These are phyloP conservation scores for Falciphora oryzae DNA, from an alignment of 2,329 filamentous ascomycete genomes.

Conservation along the genomic window DNA sequence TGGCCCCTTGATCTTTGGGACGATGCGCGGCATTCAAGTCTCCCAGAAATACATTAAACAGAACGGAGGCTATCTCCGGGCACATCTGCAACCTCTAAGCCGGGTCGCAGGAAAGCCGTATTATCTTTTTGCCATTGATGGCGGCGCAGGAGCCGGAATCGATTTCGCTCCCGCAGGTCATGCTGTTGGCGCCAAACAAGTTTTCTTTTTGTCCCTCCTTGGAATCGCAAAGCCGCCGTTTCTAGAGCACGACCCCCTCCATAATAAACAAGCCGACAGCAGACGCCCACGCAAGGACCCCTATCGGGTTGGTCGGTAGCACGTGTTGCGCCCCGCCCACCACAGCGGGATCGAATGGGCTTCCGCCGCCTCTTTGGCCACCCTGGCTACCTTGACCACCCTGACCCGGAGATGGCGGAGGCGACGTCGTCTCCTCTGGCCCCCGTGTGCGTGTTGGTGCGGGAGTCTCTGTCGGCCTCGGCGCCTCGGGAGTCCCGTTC, in stretches of 20 bases:
- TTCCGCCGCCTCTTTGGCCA: constrained; percentile 13
- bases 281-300: not conserved
- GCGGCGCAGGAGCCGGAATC: not conserved
- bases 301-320: not conserved
- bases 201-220: not conserved
- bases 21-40: not conserved
- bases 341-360: constrained; percentile 13
- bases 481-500: not conserved
- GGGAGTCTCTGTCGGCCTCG: not conserved
- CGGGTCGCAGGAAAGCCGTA: not conserved
- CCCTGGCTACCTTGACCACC: not conserved
- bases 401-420: not conserved
- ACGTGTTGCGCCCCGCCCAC: constrained; percentile 2
- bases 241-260: not conserved
- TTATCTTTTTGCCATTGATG: not conserved
- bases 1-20: not conserved
- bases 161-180: too few species aligned
- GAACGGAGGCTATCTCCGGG: not conserved
- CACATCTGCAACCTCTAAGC: not conserved
- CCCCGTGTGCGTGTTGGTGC: not conserved
- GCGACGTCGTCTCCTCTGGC: not conserved
- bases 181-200: not conserved
- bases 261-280: not conserved
- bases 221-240: not conserved
- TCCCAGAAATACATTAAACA: not conserved